phyloP scores from a whole-genome alignment of 202 grass and related monocot species.

The Carex sylvatica region DNA sequence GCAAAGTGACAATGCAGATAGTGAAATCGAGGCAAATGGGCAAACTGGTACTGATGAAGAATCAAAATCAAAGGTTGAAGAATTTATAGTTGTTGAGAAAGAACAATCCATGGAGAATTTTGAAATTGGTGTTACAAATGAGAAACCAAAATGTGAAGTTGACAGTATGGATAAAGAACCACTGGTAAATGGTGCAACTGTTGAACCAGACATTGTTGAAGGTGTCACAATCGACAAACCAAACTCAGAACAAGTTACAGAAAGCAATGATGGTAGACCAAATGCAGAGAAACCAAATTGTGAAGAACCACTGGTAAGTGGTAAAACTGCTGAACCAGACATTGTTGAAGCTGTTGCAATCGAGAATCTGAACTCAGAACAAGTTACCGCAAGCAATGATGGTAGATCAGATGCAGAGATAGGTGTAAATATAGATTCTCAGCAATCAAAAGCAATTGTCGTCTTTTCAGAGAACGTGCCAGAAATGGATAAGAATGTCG shows the following conservation, averaged over 20 bases:
- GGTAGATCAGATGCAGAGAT: neutral
- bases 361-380: neutral
- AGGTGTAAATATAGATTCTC: neutral
- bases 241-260: no score
- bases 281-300: no score
- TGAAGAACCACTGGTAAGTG: no score
- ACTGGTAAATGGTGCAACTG: neutral
- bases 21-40: neutral
- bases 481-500: neutral
- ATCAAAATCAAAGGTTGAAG: neutral
- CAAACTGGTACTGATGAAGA: neutral
- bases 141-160: neutral
- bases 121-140: neutral
- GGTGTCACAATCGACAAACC: neutral
- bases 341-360: no score
- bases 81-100: neutral
- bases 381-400: neutral
- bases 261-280: no score
- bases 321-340: no score
- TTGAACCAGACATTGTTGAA: neutral
- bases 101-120: neutral
- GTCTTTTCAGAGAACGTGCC: neutral
- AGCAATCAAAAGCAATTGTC: constrained; percentile 3
- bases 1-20: neutral
- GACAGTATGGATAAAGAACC: neutral